Evolutionary conservation across 2,329 filamentous ascomycete species (phyloP), one percentile per base, ranked within the genome.

Genomic region (Penicillium sp.): DNA sequence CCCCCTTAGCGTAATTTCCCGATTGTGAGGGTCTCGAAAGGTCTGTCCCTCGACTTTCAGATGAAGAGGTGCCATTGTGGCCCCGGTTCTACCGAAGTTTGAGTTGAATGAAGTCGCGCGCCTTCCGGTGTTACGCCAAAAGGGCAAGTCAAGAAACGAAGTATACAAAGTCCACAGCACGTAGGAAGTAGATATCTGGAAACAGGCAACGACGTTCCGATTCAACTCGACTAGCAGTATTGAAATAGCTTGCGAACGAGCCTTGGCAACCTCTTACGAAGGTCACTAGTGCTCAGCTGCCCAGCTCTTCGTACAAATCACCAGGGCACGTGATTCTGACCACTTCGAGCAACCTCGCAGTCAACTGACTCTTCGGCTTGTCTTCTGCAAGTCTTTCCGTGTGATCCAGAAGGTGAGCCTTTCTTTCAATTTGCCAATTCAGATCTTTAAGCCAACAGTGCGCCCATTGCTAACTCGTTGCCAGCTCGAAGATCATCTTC

Each of bases 1-100:
- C 57, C 93, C 93, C 56, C 93, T 84, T 39, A 98, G 77, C 2
- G 88, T 85, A 49, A 98, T 81, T 70, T 97, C 87, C 54, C 93
- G 84, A 57, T 89, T 85, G 57, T 88, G 73, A 13, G 75, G 67
- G 67, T 98, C 94, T 54, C 87, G 82, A 70, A 98, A 96, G 58
- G 82, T 82, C 54, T 82, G 83, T 57, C 93, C 85, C 63, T 96
- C 88, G 61, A 98, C 91, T 22, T 80, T 82, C 44, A 98, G 76
- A 46, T 86, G 83, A 45, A 91, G 79, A 21, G 81, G 75, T 53
- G 84, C 75, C 88, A 95, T 95, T 15, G 10, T 43, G 57, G 29
- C 29, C 8, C 33, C 35, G 7, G 22, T 21, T 9, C 5, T 19
- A 22, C 21, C 21, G 17, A 39, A 24, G 21, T 15, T 45, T 13